Percentiles rank a stretch among this genome's conserved stretches.
Evolutionary conservation across 1,139 yeast genomes (phyloP).

Genomic region (Hyphopichia buzzinii): DNA sequence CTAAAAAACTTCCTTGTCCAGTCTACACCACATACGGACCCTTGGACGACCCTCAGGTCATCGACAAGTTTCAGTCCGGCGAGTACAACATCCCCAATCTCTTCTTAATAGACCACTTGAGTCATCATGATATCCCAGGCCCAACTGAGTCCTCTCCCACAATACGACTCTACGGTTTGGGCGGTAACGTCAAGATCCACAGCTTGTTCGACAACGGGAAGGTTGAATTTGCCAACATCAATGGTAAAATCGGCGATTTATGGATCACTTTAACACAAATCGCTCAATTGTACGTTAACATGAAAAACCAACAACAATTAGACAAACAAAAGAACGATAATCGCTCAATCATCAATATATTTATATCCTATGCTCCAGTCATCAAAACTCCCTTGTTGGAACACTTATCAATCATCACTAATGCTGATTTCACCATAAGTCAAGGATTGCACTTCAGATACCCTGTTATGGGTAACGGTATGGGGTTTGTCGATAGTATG

Average conservation of each 20-base stretch:
- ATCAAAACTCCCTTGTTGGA: slow-evolving; percentile 62
- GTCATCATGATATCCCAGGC: slow-evolving; percentile 37
- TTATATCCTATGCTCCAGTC: slow-evolving; percentile 69
- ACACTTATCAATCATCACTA: slow-evolving; percentile 63
- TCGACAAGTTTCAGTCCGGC: slow-evolving; percentile 59
- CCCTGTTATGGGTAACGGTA: slow-evolving; percentile 69
- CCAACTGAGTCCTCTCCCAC: slow-evolving; percentile 38
- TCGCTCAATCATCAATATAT: slow-evolving; percentile 49
- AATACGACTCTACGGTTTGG: slow-evolving; percentile 63
- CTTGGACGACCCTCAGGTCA: slow-evolving; percentile 67
- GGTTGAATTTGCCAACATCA: slow-evolving; percentile 19
- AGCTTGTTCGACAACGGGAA: slow-evolving; percentile 68
- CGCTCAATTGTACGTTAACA: slow-evolving; percentile 47
- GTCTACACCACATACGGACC: slow-evolving; percentile 78
- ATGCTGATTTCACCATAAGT: slow-evolving; percentile 70
- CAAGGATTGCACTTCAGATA: slow-evolving; percentile 73
- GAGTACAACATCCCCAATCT: slow-evolving; percentile 55
- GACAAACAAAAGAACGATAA: slow-evolving; percentile 10
- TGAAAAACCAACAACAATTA: slow-evolving; percentile 8
- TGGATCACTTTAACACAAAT: slow-evolving; percentile 75
- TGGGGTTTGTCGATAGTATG: slow-evolving; percentile 55
- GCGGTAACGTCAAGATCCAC: slow-evolving; percentile 69
- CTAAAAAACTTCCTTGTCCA: slow-evolving; percentile 50
- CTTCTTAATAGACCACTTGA: slow-evolving; percentile 58
- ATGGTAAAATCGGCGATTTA: slow-evolving; percentile 70